Evolutionary conservation across 2,329 filamentous ascomycete species (phyloP).

Genomic region (Lojkania enalia): DNA sequence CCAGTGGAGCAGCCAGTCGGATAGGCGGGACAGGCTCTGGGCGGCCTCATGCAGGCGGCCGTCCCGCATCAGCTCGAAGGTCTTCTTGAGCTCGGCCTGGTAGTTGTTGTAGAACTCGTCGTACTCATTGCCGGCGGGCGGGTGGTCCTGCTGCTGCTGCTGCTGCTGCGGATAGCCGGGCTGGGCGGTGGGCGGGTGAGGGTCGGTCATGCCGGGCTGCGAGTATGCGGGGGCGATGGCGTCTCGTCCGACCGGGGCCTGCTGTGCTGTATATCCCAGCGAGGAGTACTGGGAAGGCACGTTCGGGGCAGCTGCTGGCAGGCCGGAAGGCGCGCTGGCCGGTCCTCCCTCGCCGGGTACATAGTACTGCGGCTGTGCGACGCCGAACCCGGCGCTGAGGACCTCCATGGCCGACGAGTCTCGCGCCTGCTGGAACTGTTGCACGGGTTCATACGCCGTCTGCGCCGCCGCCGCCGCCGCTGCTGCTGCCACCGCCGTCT

Average conservation of each 20-base stretch:
- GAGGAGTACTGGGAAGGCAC: slow-evolving; percentile 67
- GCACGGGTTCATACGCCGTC: slow-evolving; percentile 72
- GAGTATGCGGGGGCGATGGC: slow-evolving; percentile 55
- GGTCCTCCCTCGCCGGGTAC: slow-evolving; percentile 61
- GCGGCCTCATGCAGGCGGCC: slow-evolving; percentile 64
- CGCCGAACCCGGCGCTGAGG: slow-evolving; percentile 67
- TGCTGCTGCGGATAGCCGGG: slow-evolving; percentile 41
- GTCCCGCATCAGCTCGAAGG: slow-evolving; percentile 72
- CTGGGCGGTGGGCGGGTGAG: slow-evolving; percentile 47
- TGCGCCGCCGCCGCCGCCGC: slow-evolving; percentile 51
- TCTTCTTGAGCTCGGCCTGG: slow-evolving; percentile 59
- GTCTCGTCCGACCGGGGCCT: slow-evolving; percentile 59
- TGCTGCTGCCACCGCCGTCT: too few species aligned
- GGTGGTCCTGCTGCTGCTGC: slow-evolving; percentile 7
- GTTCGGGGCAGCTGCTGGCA: slow-evolving; percentile 59
- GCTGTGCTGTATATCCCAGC: slow-evolving; percentile 62
- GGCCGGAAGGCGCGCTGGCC: slow-evolving; percentile 61
- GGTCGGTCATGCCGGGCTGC: slow-evolving; percentile 57
- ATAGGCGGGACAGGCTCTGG: slow-evolving; percentile 62
- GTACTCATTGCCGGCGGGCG: slow-evolving; percentile 52
- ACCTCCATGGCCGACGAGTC: slow-evolving; percentile 75
- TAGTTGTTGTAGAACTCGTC: slow-evolving; percentile 71
- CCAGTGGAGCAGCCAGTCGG: slow-evolving; percentile 68
- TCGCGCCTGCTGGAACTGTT: slow-evolving; percentile 73
- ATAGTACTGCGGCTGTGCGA: slow-evolving; percentile 69